These are phyloP conservation scores for Suillus ampliporus DNA, from an alignment of 768 basidiomycete genomes.

Conservation along the genomic window DNA sequence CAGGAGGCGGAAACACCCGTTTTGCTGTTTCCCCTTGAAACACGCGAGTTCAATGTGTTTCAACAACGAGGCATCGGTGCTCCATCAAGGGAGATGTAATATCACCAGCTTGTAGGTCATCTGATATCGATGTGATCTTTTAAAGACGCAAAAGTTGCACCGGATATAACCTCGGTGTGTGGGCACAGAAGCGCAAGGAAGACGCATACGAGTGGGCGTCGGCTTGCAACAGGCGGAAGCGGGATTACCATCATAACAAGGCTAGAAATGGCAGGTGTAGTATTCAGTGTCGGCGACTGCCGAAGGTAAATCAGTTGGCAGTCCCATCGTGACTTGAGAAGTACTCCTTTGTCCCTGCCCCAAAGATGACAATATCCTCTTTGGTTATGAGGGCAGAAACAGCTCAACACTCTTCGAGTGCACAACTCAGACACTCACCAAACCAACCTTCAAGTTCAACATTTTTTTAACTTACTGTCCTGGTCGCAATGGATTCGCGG, in stretches of 20 bases:
- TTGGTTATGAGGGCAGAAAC: too few relatives aligned
- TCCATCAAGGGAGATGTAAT: neutral
- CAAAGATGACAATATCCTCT: too few relatives aligned
- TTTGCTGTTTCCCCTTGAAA: neutral
- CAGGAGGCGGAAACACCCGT: slow-evolving; percentile 19
- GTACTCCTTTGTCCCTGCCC: too few relatives aligned
- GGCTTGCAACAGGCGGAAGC: neutral
- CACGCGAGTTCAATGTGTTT: slow-evolving; percentile 4
- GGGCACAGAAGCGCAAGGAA: slow-evolving; percentile 1
- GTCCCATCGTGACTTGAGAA: too few relatives aligned
- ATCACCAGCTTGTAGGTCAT: neutral
- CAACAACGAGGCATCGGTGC: neutral
- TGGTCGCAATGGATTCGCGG: neutral
- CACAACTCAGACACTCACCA: too few relatives aligned
- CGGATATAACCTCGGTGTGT: neutral
- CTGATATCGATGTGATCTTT: neutral
- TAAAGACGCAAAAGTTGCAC: neutral
- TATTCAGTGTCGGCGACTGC: slow-evolving; percentile 5
- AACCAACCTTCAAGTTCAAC: neutral
- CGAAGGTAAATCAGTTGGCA: neutral
- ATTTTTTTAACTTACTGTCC: too few relatives aligned
- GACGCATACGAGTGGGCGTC: slow-evolving; percentile 8
- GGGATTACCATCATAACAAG: neutral
- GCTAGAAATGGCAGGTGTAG: slow-evolving; percentile 7
- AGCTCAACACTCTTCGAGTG: too few relatives aligned